Evolutionary conservation across 2,329 filamentous ascomycete species (phyloP).

Genomic region (Lasiodiplodia gonubiensis): DNA sequence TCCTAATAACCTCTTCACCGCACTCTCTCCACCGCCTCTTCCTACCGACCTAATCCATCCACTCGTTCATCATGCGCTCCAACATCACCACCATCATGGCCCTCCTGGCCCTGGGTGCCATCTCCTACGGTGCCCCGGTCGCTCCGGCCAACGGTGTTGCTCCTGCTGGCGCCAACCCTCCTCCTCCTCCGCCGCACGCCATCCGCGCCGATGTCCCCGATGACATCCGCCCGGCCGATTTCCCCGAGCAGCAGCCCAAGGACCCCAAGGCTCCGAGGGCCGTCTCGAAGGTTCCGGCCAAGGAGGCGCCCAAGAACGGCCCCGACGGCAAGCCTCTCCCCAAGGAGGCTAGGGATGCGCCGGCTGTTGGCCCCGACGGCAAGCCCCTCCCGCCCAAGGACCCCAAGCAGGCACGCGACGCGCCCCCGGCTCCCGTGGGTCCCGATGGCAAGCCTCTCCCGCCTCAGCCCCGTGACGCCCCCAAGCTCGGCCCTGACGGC

Average conservation of each 20-base stretch:
- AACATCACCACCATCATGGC: conserved; percentile 26
- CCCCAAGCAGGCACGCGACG: background rate
- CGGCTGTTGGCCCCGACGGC: background rate
- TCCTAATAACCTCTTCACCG: conserved; percentile 3
- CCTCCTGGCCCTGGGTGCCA: conserved; percentile 26
- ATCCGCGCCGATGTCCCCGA: conserved; percentile 1
- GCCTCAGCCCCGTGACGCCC: conserved; percentile 5
- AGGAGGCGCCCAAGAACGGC: conserved; percentile 1
- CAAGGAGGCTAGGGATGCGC: background rate
- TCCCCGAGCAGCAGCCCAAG: conserved; percentile 10
- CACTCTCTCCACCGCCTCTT: background rate
- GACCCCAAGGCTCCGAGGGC: conserved; percentile 4
- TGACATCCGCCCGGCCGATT: conserved; percentile 7
- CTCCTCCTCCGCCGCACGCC: background rate
- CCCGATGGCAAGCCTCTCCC: background rate
- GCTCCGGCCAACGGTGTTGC: conserved; percentile 7
- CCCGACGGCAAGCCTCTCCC: conserved; percentile 1
- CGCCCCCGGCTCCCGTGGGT: background rate
- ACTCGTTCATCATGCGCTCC: conserved; percentile 27
- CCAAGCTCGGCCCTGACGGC: background rate
- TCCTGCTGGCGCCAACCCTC: background rate
- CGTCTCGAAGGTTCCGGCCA: background rate
- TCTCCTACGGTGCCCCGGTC: conserved; percentile 19
- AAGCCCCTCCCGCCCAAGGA: background rate
- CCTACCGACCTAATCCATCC: background rate